These are phyloP conservation scores for Panaeolus cyanescens DNA, from an alignment of 768 basidiomycete genomes.

Conservation along the genomic window DNA sequence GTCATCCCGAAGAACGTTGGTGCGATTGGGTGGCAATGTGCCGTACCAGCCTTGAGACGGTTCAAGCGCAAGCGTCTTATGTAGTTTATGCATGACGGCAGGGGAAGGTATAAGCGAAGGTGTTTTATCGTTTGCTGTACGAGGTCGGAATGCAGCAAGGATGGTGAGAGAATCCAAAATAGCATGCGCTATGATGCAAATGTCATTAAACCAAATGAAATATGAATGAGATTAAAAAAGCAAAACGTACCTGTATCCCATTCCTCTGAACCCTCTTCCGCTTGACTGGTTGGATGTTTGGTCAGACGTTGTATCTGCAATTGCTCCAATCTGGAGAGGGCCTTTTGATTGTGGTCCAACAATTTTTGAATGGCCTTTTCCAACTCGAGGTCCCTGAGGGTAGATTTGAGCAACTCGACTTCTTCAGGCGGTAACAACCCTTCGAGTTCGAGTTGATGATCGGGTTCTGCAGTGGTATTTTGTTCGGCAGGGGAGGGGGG, in stretches of 20 bases:
- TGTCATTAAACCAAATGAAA: slow-evolving; percentile 14
- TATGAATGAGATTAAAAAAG: slow-evolving; percentile 7
- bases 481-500: slow-evolving; percentile 28
- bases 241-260: slow-evolving; percentile 72
- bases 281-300: slow-evolving; percentile 43
- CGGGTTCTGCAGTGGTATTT: slow-evolving; percentile 17
- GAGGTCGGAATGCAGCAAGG: slow-evolving; percentile 72
- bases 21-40: slow-evolving; percentile 58
- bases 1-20: slow-evolving; percentile 72
- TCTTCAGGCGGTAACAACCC: slow-evolving; percentile 60
- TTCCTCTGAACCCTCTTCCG: slow-evolving; percentile 75
- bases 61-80: slow-evolving; percentile 64
- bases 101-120: slow-evolving; percentile 63
- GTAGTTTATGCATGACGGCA: slow-evolving; percentile 66
- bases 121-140: slow-evolving; percentile 39
- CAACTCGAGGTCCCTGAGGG: slow-evolving; percentile 61
- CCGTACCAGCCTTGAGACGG: slow-evolving; percentile 74
- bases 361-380: slow-evolving; percentile 72
- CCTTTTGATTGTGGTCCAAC: slow-evolving; percentile 63
- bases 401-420: slow-evolving; percentile 56
- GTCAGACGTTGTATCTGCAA: slow-evolving; percentile 62
- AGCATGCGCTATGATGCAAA: slow-evolving; percentile 55
- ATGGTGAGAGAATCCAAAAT: slow-evolving; percentile 71
- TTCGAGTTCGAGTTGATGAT: slow-evolving; percentile 42
- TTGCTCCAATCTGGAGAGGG: slow-evolving; percentile 63